A percentile compares a stretch with the other conserved stretches of the same genome.
These are phyloP conservation scores for Naganishia antarctica DNA, from an alignment of 768 basidiomycete genomes.

Conservation along the genomic window DNA sequence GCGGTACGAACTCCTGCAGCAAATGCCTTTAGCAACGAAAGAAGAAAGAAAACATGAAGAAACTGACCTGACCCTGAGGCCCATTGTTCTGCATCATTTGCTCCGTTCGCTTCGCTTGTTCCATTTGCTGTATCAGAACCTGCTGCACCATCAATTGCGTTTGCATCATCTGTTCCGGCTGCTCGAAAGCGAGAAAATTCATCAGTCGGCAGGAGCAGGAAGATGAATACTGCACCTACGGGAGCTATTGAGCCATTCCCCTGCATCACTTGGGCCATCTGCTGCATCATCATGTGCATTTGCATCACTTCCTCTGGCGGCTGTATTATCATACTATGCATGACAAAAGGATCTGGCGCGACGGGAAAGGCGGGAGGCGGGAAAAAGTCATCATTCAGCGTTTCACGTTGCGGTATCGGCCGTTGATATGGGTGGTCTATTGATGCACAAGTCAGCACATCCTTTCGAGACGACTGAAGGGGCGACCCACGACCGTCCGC, in stretches of 20 bases:
- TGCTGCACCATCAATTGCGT: neutral
- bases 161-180: constrained; percentile 1
- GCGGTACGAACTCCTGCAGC: neutral
- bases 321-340: constrained; percentile 87
- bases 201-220: too few species aligned
- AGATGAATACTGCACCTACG: too few species aligned
- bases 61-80: constrained; percentile 30
- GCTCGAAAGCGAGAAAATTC: constrained; percentile 54
- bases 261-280: constrained; percentile 48
- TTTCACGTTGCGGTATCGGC: constrained; percentile 40
- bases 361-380: constrained; percentile 13
- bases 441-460: too few species aligned
- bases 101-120: constrained; percentile 1
- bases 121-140: constrained; percentile 41
- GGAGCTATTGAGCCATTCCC: too few species aligned
- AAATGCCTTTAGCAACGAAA: too few species aligned
- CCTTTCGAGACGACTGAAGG: too few species aligned
- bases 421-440: neutral
- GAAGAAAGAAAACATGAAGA: too few species aligned
- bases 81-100: constrained; percentile 32
- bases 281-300: constrained; percentile 73
- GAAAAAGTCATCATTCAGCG: constrained; percentile 32
- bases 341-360: constrained; percentile 63
- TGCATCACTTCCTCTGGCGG: constrained; percentile 92
- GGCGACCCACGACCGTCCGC: constrained; percentile 16